Base-by-base conservation (phyloP, 208 protist species). In the Trypanosoma mega region DNA sequence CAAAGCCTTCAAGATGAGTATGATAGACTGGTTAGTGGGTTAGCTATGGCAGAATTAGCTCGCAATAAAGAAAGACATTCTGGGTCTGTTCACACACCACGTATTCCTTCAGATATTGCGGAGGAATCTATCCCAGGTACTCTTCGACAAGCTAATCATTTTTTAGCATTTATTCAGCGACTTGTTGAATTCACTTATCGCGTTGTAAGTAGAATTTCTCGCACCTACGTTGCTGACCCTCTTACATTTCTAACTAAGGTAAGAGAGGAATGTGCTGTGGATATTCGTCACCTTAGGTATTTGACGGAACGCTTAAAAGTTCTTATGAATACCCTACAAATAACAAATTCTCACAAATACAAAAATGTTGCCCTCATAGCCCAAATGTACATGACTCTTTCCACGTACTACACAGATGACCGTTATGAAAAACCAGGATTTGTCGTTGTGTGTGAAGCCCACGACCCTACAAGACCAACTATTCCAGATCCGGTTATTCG, bases 371-470 rank as follows among this genome's bases (percentile, higher is more conserved):
- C 76, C 4, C 80, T 97, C 0, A 84, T 99, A 21, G 87, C 92
- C 18, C 87, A 98, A 53, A 98, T 99, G 86, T 98, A 96, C 56
- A 98, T 95, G 3, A 69, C 98, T 11, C 68, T 99, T 5, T 74
- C 92, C 16, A 98, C 94, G 1, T 95, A 99, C 80, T 87, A 89
- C 48, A 85, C 93, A 8, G 90, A 94, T 63, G 86, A 94, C 65
- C 69, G 86, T 2, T 89, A 94, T 58, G 90, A 95, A 65, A 93
- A 89, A 31, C 84, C 87, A 3, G 81, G 86, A 16, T 96, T 97
- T 72, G 86, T 87, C 55, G 89, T 97, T 36, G 96, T 99, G 27
- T 98, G 98, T 69, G 98, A 99, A 72, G 97, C 98, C 0, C 88
- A 85, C 48, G 97, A 98, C 63, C 90, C 97, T 14, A 89, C 90